phyloP scores from a whole-genome alignment of 768 basidiomycete species.

The Agrocybe chaxingu region DNA sequence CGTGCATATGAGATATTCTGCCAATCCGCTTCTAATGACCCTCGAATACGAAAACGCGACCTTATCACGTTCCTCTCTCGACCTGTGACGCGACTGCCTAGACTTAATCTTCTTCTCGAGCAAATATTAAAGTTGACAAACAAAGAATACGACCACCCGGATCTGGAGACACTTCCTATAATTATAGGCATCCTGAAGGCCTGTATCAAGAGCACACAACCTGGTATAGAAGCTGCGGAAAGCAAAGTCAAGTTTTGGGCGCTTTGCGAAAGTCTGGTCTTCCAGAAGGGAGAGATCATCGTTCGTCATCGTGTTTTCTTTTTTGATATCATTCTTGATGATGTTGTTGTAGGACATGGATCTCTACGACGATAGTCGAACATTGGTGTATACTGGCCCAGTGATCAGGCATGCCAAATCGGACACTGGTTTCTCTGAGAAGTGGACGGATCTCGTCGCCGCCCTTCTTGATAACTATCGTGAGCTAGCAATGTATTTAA shows the following conservation, averaged over 20 bases:
- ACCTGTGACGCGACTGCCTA: constrained; percentile 85
- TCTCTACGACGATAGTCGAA: constrained; percentile 70
- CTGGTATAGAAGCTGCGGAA: constrained; percentile 89
- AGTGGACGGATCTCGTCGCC: constrained; percentile 66
- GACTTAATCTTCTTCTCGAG: constrained; percentile 72
- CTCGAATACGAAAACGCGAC: constrained; percentile 71
- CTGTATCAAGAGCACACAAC: constrained; percentile 82
- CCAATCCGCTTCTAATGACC: constrained; percentile 56
- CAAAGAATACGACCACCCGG: constrained; percentile 68
- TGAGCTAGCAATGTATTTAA: constrained; percentile 30
- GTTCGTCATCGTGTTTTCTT: constrained; percentile 36
- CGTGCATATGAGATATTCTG: constrained; percentile 65
- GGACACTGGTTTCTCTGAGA: constrained; percentile 59
- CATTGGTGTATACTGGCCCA: constrained; percentile 63
- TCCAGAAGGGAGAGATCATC: constrained; percentile 78
- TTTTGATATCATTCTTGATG: not conserved
- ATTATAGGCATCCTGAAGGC: constrained; percentile 65
- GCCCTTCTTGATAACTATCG: constrained; percentile 77
- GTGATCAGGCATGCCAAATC: constrained; percentile 58
- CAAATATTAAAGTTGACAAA: constrained; percentile 65
- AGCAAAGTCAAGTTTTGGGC: constrained; percentile 86
- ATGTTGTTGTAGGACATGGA: constrained; percentile 67
- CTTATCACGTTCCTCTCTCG: constrained; percentile 80
- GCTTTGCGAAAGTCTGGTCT: constrained; percentile 71
- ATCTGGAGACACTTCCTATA: constrained; percentile 73